Percentiles rank a stretch among this genome's conserved stretches.
phyloP scores from a whole-genome alignment of 163 green algal species.

The Scenedesmus sp. region DNA sequence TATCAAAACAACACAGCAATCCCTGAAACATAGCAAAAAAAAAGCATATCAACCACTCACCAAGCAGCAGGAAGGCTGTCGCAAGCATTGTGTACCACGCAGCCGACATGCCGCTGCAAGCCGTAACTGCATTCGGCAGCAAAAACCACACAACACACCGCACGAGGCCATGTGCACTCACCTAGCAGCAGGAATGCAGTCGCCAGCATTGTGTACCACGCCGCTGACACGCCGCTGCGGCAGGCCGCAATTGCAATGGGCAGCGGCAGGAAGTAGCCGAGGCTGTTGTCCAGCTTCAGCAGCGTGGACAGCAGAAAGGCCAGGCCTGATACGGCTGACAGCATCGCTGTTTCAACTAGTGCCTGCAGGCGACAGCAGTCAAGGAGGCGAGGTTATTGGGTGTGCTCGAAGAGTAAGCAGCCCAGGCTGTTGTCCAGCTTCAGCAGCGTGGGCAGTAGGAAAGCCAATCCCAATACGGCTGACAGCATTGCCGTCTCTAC shows the following conservation, averaged over 20 bases:
- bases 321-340: constrained; percentile 89
- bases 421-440: constrained; percentile 86
- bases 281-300: constrained; percentile 85
- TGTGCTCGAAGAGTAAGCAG: constrained; percentile 77
- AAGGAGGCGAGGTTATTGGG: not conserved
- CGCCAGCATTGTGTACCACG: constrained; percentile 77
- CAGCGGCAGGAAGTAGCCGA: constrained; percentile 93
- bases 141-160: not conserved
- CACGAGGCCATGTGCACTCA: constrained; percentile 39
- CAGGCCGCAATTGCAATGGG: constrained; percentile 85
- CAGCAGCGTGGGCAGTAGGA: constrained; percentile 77
- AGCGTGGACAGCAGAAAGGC: constrained; percentile 85
- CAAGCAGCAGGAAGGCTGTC: constrained; percentile 82
- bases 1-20: too few relatives aligned
- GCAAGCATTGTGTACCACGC: constrained; percentile 77
- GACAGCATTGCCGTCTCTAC: constrained; percentile 81
- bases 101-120: constrained; percentile 62
- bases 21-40: not conserved
- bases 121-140: constrained; percentile 86
- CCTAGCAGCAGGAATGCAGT: constrained; percentile 87
- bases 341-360: constrained; percentile 94
- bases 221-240: constrained; percentile 59
- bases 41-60: not conserved
- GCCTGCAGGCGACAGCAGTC: constrained; percentile 46
- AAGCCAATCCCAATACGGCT: constrained; percentile 86